phyloP scores from a whole-genome alignment of 2,329 filamentous ascomycete genomes.

The Trichoderma pleuroti region DNA sequence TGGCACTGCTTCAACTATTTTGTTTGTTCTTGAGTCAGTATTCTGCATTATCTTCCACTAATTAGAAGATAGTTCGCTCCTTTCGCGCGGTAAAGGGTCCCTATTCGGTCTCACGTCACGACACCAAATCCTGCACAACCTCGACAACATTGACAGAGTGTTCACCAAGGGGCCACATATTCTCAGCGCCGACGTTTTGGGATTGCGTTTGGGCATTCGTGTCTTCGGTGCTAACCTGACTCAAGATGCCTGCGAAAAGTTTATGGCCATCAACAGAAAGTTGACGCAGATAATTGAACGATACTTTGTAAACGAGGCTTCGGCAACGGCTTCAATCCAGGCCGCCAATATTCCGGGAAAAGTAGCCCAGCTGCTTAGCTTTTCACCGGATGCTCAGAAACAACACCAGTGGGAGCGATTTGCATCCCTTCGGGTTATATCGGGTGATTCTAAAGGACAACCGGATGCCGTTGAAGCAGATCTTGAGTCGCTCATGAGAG shows the following conservation, averaged over 20 bases:
- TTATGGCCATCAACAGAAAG: constrained; percentile 12
- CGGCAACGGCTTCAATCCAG: constrained; percentile 23
- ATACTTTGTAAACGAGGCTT: constrained; percentile 23
- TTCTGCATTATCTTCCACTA: not conserved
- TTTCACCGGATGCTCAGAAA: constrained; percentile 3
- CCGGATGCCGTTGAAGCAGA: constrained; percentile 2
- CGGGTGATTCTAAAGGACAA: not conserved
- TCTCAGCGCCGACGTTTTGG: constrained; percentile 17
- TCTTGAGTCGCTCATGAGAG: constrained; percentile 17
- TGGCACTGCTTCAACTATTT: not conserved
- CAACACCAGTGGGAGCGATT: constrained; percentile 25
- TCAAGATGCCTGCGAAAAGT: not conserved
- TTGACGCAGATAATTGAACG: constrained; percentile 20
- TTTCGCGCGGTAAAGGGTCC: constrained; percentile 10
- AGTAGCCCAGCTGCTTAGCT: constrained; percentile 21
- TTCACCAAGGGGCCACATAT: constrained; percentile 20
- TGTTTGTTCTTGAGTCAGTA: not conserved
- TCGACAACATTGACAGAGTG: constrained; percentile 22
- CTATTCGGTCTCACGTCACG: constrained; percentile 23
- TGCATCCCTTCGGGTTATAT: constrained; percentile 13
- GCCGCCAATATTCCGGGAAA: constrained; percentile 19
- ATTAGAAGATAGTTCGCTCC: not conserved
- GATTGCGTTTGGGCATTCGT: constrained; percentile 20
- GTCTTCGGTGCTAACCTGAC: constrained; percentile 22
- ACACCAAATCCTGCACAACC: constrained; percentile 22